phyloP scores from a whole-genome alignment of 2,329 filamentous ascomycete species.

The Dryadomyces sulphureus region DNA sequence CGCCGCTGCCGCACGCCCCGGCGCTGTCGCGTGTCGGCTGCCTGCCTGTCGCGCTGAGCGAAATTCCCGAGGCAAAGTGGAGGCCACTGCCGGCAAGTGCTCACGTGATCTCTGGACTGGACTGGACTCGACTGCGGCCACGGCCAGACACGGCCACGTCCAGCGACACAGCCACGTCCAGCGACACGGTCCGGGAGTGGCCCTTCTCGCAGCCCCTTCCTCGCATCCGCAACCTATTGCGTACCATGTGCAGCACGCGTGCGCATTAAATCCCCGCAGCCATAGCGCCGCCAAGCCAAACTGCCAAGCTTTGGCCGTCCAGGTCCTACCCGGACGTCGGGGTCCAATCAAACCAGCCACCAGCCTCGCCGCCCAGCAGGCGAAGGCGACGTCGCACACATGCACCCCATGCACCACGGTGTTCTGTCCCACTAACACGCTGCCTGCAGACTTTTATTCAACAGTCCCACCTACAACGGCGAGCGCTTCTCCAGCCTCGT shows the following conservation, averaged over 20 bases:
- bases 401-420: background rate
- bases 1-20: no score
- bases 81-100: background rate
- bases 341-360: constrained; percentile 4
- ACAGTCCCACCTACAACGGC: constrained; percentile 40
- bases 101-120: background rate
- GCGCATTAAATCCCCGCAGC: constrained; percentile 6
- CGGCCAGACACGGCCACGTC: no score
- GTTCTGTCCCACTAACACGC: background rate
- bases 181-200: no score
- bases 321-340: constrained; percentile 5
- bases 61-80: background rate
- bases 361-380: background rate
- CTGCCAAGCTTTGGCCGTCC: constrained; percentile 11
- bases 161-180: no score
- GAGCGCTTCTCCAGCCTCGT: constrained; percentile 35
- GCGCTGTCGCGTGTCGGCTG: background rate
- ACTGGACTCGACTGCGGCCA: background rate
- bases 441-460: constrained; percentile 37
- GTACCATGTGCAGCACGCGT: background rate
- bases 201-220: no score
- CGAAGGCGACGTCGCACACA: background rate
- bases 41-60: background rate
- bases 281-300: constrained; percentile 8
- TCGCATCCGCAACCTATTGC: no score